Percentiles rank a stretch among this genome's conserved stretches.
These are phyloP conservation scores for Hymenoscyphus repandus DNA, from an alignment of 2,329 filamentous ascomycete species.

Conservation along the genomic window DNA sequence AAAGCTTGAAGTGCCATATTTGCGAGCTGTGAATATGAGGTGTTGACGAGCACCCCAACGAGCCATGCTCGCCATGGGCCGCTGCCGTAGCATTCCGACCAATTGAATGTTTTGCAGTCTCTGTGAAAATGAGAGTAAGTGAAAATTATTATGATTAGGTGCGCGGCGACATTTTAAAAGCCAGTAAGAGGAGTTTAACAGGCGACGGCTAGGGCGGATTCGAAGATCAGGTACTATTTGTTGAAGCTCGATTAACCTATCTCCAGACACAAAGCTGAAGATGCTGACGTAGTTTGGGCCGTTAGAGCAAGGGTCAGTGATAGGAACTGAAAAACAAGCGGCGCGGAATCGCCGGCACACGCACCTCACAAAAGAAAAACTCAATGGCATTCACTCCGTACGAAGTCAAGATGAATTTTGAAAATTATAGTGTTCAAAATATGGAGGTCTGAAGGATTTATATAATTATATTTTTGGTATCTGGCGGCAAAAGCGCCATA, in stretches of 20 bases:
- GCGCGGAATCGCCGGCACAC: background rate
- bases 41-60: constrained; percentile 9
- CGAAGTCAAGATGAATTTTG: no score
- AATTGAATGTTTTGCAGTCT: constrained; percentile 10
- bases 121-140: no score
- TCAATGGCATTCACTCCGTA: no score
- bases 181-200: background rate
- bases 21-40: background rate
- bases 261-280: background rate
- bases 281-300: background rate
- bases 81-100: constrained; percentile 22
- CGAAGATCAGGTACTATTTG: background rate
- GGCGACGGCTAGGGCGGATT: background rate
- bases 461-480: no score
- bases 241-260: background rate
- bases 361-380: no score
- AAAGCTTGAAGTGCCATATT: constrained; percentile 5
- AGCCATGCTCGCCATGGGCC: constrained; percentile 16
- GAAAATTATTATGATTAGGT: background rate
- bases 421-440: no score
- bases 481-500: no score
- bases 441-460: no score
- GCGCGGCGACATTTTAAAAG: background rate
- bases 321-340: background rate
- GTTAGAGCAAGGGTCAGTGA: background rate